Evolutionary conservation across 805 yeast species (phyloP).

Genomic region (Ogataea siamensis): DNA sequence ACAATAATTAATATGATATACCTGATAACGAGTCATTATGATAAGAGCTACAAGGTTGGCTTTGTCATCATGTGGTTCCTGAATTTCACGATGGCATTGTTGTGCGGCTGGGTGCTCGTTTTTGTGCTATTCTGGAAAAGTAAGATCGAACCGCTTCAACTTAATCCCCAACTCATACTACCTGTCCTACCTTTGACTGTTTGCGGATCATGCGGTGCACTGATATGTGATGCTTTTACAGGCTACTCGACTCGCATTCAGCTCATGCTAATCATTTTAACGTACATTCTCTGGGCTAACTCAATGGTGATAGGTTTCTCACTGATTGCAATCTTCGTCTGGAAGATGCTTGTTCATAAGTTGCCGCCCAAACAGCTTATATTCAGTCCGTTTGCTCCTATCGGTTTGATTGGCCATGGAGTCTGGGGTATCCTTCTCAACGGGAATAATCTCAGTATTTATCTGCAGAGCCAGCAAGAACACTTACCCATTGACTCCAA

Average conservation of each 20-base stretch:
- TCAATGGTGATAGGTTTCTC: slow-evolving; percentile 61
- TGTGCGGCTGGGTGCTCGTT: slow-evolving; percentile 58
- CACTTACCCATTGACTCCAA: slow-evolving; percentile 5
- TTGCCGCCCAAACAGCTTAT: slow-evolving; percentile 52
- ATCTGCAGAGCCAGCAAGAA: slow-evolving; percentile 12
- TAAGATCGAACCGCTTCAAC: slow-evolving; percentile 28
- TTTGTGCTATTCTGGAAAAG: slow-evolving; percentile 44
- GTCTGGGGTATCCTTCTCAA: slow-evolving; percentile 56
- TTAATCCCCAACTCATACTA: slow-evolving; percentile 60
- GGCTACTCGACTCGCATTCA: slow-evolving; percentile 35
- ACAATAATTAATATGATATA: slow-evolving; percentile 60
- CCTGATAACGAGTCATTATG: slow-evolving; percentile 37
- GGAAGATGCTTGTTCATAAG: slow-evolving; percentile 56
- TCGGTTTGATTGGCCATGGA: slow-evolving; percentile 87
- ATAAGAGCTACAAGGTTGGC: slow-evolving; percentile 36
- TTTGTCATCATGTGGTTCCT: slow-evolving; percentile 67
- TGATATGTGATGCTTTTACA: slow-evolving; percentile 46
- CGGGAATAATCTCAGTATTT: slow-evolving; percentile 22
- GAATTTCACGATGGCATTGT: slow-evolving; percentile 49
- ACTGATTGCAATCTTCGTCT: slow-evolving; percentile 53
- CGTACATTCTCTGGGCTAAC: slow-evolving; percentile 65
- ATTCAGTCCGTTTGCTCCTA: slow-evolving; percentile 66
- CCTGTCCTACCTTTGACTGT: slow-evolving; percentile 80
- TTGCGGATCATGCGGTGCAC: slow-evolving; percentile 62
- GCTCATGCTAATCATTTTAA: slow-evolving; percentile 51